Evolutionary conservation across 495 filamentous ascomycete species (phyloP).

Genomic region (Penicillium angulare): DNA sequence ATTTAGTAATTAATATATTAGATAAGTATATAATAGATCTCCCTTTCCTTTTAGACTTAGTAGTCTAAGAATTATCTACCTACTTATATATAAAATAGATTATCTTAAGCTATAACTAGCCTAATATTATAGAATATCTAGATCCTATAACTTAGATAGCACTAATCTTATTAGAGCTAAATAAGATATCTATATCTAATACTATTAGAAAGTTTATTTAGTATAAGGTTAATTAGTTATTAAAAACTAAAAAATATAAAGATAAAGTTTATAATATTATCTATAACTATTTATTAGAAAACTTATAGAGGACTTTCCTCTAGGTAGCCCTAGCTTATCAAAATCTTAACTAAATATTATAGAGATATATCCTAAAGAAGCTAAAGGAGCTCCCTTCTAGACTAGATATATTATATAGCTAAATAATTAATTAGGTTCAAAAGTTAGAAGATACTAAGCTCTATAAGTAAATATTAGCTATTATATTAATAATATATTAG

Average conservation of each 20-base stretch:
- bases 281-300: constrained; percentile 37
- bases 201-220: not conserved
- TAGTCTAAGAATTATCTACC: not conserved
- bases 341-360: not conserved
- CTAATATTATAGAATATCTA: not conserved
- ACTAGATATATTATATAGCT: not conserved
- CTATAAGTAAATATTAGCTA: not conserved
- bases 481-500: not conserved
- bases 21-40: not conserved
- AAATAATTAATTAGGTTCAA: not conserved
- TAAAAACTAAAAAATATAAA: not conserved
- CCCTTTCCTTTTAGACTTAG: not conserved
- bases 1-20: not conserved
- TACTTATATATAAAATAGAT: not conserved
- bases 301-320: constrained; percentile 4
- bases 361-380: not conserved
- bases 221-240: not conserved
- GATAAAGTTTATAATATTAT: constrained; percentile 39
- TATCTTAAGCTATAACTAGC: constrained; percentile 2
- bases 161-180: constrained; percentile 1
- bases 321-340: constrained; percentile 3
- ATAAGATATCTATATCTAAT: not conserved
- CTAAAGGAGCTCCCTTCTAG: not conserved
- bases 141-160: not conserved
- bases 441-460: not conserved